Evolutionary conservation across 805 yeast genomes (phyloP), one percentile per base, ranked within the genome.

Genomic region (Ogataea kodamae): DNA sequence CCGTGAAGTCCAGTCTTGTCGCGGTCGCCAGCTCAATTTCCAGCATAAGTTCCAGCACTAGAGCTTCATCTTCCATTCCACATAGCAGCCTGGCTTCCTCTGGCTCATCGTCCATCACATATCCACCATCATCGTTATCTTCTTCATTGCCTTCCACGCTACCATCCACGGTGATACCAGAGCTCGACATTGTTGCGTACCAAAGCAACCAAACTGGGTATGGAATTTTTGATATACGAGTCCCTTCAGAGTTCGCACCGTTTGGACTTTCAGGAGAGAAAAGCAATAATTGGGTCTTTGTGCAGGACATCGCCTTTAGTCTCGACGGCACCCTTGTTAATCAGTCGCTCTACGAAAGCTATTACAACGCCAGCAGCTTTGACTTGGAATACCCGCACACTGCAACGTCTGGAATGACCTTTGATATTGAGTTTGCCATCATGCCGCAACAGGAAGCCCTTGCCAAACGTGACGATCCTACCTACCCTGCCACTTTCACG

Each of bases 211-310:
- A 19, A 15, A n/a, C 35, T n/a, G 43, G 39, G 7, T 18, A 28
- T 26, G 43, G 39, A 12, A 25, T 39, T 21, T 39, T 39, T 20
- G 37, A 39, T 20, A 30, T 39, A 21, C 28, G 28, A 22, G 27
- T 39, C 5, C 43, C 43, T 7, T 35, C 39, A 13, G 28, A 28
- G 9, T 39, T 15, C 30, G 30, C 36, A 6, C 43, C 43, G 10
- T 39, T 39, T 28, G 39, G 39, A 9, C 24, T 39, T 15, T 9
- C 21, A 3, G 39, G 33, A 3, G 30, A 20, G 7, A 31, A 18
- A 23, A 23, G 16, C 9, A 23, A 21, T 19, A 32, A 17, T 5
- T 39, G 39, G 39, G 6, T 20, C 12, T 39, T 31, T 28, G 34
- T 27, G 22, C 15, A 27, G 6, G 28, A 27, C 13, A 35, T 29